These are phyloP conservation scores for Cercospora berteroae DNA, from an alignment of 2,329 filamentous ascomycete species.

Conservation along the genomic window DNA sequence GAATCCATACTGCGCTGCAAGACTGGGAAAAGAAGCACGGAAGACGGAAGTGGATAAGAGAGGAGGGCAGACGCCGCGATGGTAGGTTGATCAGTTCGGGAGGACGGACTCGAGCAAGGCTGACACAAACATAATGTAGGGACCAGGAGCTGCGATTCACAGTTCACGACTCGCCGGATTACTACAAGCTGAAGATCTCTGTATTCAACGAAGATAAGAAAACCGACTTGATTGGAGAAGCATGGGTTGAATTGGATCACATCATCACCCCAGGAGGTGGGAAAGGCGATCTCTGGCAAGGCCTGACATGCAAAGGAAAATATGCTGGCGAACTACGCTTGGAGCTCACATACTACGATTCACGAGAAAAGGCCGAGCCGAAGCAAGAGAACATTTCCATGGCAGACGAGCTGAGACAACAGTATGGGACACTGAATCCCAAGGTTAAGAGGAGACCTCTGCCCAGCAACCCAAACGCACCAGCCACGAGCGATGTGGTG, in stretches of 20 bases:
- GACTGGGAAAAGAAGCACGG: constrained; percentile 93
- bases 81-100: constrained; percentile 58
- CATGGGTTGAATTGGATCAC: constrained; percentile 78
- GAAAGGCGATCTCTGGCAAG: constrained; percentile 93
- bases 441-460: constrained; percentile 77
- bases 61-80: constrained; percentile 92
- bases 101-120: constrained; percentile 7
- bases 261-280: constrained; percentile 84
- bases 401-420: constrained; percentile 31
- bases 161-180: constrained; percentile 94
- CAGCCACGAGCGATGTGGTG: constrained; percentile 28
- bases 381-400: constrained; percentile 46
- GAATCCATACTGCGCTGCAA: constrained; percentile 92
- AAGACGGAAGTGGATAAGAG: constrained; percentile 93
- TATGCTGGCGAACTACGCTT: constrained; percentile 94
- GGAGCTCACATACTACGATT: constrained; percentile 95
- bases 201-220: constrained; percentile 98
- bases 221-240: constrained; percentile 93
- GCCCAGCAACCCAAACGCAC: constrained; percentile 68
- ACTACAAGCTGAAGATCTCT: constrained; percentile 91
- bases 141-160: constrained; percentile 95
- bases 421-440: constrained; percentile 25
- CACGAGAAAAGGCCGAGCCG: constrained; percentile 71
- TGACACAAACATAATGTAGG: constrained; percentile 53
- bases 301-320: constrained; percentile 81